Percentiles rank a stretch among this genome's conserved stretches.
Conservation (phyloP, 202 grass and related monocot species). For the Zoysia matrella region DNA sequence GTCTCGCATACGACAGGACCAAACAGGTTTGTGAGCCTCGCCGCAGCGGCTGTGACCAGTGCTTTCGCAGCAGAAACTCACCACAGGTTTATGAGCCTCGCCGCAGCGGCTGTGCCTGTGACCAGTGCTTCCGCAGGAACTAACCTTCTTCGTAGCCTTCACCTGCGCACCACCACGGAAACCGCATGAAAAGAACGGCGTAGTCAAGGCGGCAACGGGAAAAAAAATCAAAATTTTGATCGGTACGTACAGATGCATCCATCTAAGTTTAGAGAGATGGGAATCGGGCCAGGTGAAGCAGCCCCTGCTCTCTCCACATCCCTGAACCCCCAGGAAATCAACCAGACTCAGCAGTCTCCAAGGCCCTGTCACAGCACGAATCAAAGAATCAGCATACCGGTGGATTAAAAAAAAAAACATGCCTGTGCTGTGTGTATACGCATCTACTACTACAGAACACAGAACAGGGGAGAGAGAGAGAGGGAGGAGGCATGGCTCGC, state of each 20-base stretch:
- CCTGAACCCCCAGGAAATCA: slow-evolving; percentile 19
- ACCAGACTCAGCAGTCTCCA: slow-evolving; percentile 9
- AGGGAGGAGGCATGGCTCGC: not conserved
- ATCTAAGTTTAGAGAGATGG: slow-evolving; percentile 62
- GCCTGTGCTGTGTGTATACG: not conserved
- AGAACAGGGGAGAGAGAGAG: not conserved
- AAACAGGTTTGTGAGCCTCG: slow-evolving; percentile 41
- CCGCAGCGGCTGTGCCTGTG: slow-evolving; percentile 53
- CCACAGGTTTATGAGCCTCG: slow-evolving; percentile 37
- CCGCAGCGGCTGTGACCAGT: slow-evolving; percentile 60
- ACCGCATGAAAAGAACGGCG: not conserved
- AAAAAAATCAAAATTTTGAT: not conserved
- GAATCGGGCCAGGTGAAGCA: slow-evolving; percentile 44
- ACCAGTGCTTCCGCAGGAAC: slow-evolving; percentile 36
- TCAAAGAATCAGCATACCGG: slow-evolving; percentile 46
- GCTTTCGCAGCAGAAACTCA: slow-evolving; percentile 1
- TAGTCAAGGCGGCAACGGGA: not conserved
- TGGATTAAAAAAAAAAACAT: not conserved
- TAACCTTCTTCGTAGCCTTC: slow-evolving; percentile 57
- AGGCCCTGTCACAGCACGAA: slow-evolving; percentile 31
- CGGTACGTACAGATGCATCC: slow-evolving; percentile 54
- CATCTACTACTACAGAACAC: not conserved
- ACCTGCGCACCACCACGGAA: slow-evolving; percentile 24
- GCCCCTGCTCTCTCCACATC: slow-evolving; percentile 51
- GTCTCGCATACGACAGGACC: slow-evolving; percentile 47